These are phyloP conservation scores for Laetiporus sulphureus DNA, from an alignment of 1,284 basidiomycete genomes.

Conservation along the genomic window DNA sequence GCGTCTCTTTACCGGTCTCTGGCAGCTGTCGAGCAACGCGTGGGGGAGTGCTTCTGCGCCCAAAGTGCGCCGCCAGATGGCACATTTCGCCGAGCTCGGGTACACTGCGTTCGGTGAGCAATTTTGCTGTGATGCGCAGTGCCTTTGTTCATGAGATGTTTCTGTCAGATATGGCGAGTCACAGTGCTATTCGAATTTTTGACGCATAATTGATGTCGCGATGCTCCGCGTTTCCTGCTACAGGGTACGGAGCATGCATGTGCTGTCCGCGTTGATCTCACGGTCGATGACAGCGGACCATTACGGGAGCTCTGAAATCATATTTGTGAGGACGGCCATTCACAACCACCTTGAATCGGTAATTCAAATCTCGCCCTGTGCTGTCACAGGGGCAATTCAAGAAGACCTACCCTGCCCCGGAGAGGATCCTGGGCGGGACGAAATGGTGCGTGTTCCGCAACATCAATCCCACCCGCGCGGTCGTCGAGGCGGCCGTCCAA, in stretches of 20 bases:
- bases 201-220: no score
- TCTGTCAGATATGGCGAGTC: slow-evolving; percentile 33
- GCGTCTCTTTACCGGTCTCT: slow-evolving; percentile 70
- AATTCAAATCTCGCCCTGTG: slow-evolving; percentile 2
- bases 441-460: slow-evolving; percentile 78
- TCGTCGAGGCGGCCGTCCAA: slow-evolving; percentile 58
- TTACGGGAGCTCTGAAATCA: slow-evolving; percentile 73
- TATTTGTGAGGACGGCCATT: slow-evolving; percentile 48
- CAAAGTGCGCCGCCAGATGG: slow-evolving; percentile 65
- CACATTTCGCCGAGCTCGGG: slow-evolving; percentile 52
- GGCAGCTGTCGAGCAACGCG: slow-evolving; percentile 78
- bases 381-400: slow-evolving; percentile 59
- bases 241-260: no score
- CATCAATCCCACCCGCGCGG: slow-evolving; percentile 42
- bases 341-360: background rate
- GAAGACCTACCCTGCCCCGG: slow-evolving; percentile 33
- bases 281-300: slow-evolving; percentile 77
- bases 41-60: slow-evolving; percentile 70
- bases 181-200: no score
- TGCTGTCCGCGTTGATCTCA: no score
- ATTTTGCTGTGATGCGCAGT: background rate
- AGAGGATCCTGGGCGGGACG: slow-evolving; percentile 60
- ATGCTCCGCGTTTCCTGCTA: no score
- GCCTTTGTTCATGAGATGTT: no score
- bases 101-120: slow-evolving; percentile 67